Base-by-base conservation (phyloP, 2,329 filamentous ascomycete genomes). In the Ampelomyces quisqualis region DNA sequence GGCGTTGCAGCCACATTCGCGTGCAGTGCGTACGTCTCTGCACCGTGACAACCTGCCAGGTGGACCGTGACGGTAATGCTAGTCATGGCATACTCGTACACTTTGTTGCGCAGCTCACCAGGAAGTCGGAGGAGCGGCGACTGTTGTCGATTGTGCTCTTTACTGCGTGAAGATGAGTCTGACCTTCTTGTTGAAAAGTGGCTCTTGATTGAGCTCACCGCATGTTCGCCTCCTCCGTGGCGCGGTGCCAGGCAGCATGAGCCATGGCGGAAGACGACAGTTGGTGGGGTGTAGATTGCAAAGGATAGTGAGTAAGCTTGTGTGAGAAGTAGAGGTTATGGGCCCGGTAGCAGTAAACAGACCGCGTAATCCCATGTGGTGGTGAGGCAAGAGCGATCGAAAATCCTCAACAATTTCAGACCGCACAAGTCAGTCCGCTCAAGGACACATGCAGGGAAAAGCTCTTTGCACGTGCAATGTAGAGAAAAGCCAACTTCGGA, bases 81-180 rank as follows among this genome's bases (percentile, higher is more conserved):
- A n/a, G 24, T 21, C 34, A 56, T 44, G 24, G 40, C 50, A 37
- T 49, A 49, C n/a, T 39, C 32, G 36, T 48, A 55, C 21, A 59
- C 41, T 5, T 21, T 22, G 31, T 55, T 48, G 8, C 50, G 45
- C 0, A 59, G 23, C 30, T 57, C 52, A 0, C 43, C 36, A 5
- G 54, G 49, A 2, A 54, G 34, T 5, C 36, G 24, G 4, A 57
- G 52, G 7, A 54, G 40, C 8, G 41, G 47, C 1, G 31, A 37
- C 3, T 35, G 17, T 3, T 29, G 21, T 20, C 18, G 14, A 17
- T 40, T 40, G 17, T 17, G 34, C 9, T 15, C 34, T 3, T 7
- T 13, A 15, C 34, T 36, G 18, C 4, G n/a, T 29, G 10, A 17
- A n/a, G 10, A 27, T 24, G 14, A 26, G 32, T 4, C 14, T 27